A percentile compares a stretch with the other conserved stretches of the same genome.
These are phyloP conservation scores for Diplodia seriata DNA, from an alignment of 2,329 filamentous ascomycete species.

Conservation along the genomic window DNA sequence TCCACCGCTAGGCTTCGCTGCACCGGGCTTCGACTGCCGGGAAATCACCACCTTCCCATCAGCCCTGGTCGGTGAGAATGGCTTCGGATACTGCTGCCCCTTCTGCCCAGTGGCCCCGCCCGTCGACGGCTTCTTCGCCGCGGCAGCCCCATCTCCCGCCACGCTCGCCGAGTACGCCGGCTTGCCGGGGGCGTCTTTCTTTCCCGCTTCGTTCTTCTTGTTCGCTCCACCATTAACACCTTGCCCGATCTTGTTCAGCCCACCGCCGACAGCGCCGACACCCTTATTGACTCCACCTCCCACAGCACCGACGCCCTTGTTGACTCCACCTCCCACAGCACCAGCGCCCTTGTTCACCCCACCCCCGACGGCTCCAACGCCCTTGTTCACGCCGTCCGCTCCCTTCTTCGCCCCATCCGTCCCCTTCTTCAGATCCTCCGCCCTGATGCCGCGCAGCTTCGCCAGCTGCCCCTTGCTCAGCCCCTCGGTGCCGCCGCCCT, in stretches of 20 bases:
- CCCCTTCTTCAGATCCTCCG: constrained; percentile 11
- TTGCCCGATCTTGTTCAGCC: neutral
- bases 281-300: neutral
- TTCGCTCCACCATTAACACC: constrained; percentile 6
- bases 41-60: constrained; percentile 27
- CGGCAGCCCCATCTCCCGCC: neutral
- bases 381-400: neutral
- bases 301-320: neutral
- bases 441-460: constrained; percentile 20
- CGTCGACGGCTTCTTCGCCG: neutral
- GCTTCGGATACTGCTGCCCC: constrained; percentile 9
- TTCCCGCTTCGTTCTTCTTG: neutral
- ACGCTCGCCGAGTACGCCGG: constrained; percentile 5
- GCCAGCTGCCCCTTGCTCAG: constrained; percentile 28
- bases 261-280: neutral
- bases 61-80: constrained; percentile 10
- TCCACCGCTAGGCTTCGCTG: constrained; percentile 5
- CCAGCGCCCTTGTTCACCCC: neutral
- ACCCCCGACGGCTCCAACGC: neutral
- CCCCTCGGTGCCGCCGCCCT: neutral
- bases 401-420: neutral
- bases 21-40: constrained; percentile 13
- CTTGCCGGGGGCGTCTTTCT: neutral
- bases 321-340: neutral
- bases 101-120: neutral